Percentiles rank a stretch among this genome's conserved stretches.
Conservation (phyloP, 306 rosid genomes). For the Herpetospermum pedunculosum region DNA sequence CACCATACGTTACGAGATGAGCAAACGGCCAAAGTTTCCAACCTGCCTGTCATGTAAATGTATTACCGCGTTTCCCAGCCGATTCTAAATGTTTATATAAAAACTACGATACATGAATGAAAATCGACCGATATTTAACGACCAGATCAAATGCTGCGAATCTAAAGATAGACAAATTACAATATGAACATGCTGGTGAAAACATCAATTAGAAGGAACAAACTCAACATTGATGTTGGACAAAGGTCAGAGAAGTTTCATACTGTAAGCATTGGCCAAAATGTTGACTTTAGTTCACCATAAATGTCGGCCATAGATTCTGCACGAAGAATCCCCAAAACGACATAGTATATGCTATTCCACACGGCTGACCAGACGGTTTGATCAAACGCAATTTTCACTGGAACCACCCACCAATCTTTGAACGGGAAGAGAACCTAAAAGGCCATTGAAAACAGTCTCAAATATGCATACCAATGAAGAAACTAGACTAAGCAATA, state of each 20-base stretch:
- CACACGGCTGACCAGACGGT: constrained; percentile 84
- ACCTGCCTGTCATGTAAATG: constrained; percentile 60
- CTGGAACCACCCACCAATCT: constrained; percentile 95
- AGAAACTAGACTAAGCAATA: constrained; percentile 13
- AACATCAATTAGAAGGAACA: neutral
- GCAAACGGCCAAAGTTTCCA: constrained; percentile 99
- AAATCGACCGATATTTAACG: neutral
- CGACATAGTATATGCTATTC: constrained; percentile 87
- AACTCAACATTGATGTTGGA: neutral
- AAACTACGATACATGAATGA: neutral
- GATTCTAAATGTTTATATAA: neutral
- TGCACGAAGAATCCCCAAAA: constrained; percentile 62
- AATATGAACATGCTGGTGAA: neutral
- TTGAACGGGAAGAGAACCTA: constrained; percentile 79
- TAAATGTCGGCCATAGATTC: constrained; percentile 41
- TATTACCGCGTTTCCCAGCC: neutral
- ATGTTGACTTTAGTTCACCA: constrained; percentile 64
- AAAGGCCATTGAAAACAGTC: neutral
- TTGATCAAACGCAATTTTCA: constrained; percentile 89
- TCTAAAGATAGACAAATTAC: neutral
- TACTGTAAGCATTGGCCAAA: constrained; percentile 78
- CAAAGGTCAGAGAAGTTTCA: constrained; percentile 22
- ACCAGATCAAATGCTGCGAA: neutral
- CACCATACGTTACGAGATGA: constrained; percentile 87
- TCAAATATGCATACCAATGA: constrained; percentile 23